Evolutionary conservation across 345 rosid species (phyloP).

Genomic region (Hibiscus mutabilis): DNA sequence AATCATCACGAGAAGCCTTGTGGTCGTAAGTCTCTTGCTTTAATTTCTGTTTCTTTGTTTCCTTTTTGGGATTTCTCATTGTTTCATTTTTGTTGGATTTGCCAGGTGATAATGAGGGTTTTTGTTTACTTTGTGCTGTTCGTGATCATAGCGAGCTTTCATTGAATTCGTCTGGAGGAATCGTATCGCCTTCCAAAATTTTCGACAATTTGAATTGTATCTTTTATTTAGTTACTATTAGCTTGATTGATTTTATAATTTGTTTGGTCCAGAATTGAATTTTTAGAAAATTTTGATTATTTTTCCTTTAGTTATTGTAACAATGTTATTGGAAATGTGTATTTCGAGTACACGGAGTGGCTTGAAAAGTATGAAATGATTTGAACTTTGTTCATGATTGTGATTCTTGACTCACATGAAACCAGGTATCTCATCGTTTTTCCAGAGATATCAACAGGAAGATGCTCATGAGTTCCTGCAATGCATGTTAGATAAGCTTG

Average conservation of each 20-base stretch:
- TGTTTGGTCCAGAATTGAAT: not conserved
- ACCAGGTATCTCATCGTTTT: slow-evolving; percentile 25
- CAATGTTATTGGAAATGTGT: not conserved
- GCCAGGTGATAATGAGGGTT: slow-evolving; percentile 45
- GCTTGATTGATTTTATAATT: not conserved
- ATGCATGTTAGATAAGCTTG: slow-evolving; percentile 54
- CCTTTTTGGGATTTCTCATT: not conserved
- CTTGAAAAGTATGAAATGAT: too few species aligned
- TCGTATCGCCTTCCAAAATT: slow-evolving; percentile 37
- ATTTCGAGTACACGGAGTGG: too few species aligned
- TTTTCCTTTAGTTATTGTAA: not conserved
- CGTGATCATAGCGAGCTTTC: slow-evolving; percentile 45
- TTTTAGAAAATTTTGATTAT: not conserved
- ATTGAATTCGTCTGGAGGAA: slow-evolving; percentile 34
- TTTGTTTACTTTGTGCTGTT: slow-evolving; percentile 52
- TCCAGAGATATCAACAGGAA: slow-evolving; percentile 54
- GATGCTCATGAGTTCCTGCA: slow-evolving; percentile 76
- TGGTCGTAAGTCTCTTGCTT: slow-evolving; percentile 25
- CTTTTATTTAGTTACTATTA: not conserved
- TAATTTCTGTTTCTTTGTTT: not conserved
- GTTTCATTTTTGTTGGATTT: slow-evolving; percentile 8
- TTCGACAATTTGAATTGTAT: slow-evolving; percentile 27
- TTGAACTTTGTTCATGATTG: not conserved
- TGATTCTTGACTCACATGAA: not conserved
- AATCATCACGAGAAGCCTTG: slow-evolving; percentile 42